A percentile compares a stretch with the other conserved stretches of the same genome.
These are phyloP conservation scores for Periglandula ipomoeae DNA, from an alignment of 2,329 filamentous ascomycete genomes.

Conservation along the genomic window DNA sequence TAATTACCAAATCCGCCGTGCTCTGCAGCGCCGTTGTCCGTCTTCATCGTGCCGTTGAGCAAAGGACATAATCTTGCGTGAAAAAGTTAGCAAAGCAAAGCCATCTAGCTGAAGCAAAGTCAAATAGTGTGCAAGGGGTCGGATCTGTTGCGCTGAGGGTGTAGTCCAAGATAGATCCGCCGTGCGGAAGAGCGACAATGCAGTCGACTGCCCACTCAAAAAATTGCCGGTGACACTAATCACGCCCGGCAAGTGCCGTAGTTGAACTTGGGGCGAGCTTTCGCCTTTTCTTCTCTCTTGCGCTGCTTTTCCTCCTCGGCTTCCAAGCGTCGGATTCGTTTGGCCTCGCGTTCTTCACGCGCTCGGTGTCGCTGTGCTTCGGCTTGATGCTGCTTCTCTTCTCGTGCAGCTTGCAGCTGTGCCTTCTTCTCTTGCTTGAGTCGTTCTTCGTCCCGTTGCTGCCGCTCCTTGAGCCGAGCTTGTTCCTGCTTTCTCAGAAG, in stretches of 20 bases:
- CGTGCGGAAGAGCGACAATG: neutral
- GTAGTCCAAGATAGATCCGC: neutral
- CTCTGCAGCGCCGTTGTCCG: slow-evolving; percentile 44
- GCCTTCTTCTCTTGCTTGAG: slow-evolving; percentile 11
- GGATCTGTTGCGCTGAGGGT: no score
- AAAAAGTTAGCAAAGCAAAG: slow-evolving; percentile 11
- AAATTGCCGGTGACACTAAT: slow-evolving; percentile 8
- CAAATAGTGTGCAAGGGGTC: no score
- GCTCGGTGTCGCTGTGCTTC: slow-evolving; percentile 12
- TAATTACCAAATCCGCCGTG: slow-evolving; percentile 52
- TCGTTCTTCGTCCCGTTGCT: slow-evolving; percentile 12
- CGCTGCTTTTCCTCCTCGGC: slow-evolving; percentile 10
- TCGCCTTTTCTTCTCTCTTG: slow-evolving; percentile 12
- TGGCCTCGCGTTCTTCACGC: slow-evolving; percentile 10
- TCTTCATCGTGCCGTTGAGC: slow-evolving; percentile 73
- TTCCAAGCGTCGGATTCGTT: slow-evolving; percentile 6
- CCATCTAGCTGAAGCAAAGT: neutral
- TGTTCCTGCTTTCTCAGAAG: slow-evolving; percentile 6
- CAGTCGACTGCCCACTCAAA: no score
- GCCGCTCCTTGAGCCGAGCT: slow-evolving; percentile 6
- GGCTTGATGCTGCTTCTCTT: slow-evolving; percentile 7
- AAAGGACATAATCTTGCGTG: slow-evolving; percentile 64
- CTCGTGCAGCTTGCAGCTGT: slow-evolving; percentile 7
- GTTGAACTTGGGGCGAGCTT: slow-evolving; percentile 13
- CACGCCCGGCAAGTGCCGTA: slow-evolving; percentile 13